Conservation (phyloP, 2,329 filamentous ascomycete species). For the Diaporthe ampelina region DNA sequence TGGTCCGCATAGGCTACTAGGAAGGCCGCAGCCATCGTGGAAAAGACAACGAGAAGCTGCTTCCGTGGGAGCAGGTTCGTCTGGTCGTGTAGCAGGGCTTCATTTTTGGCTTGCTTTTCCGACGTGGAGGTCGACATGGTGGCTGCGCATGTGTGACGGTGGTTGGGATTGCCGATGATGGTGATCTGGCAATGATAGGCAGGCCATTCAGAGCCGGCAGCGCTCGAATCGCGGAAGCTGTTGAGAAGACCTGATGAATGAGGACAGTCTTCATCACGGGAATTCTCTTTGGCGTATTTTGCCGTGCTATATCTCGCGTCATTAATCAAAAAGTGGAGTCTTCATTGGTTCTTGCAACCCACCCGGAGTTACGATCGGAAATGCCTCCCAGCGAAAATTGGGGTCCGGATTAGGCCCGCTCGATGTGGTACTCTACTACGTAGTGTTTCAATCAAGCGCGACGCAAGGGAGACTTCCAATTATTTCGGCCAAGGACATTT, state of each 20-base stretch:
- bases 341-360: neutral
- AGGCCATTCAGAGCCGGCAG: neutral
- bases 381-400: neutral
- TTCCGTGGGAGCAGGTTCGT: slow-evolving; percentile 53
- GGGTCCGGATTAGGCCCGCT: neutral
- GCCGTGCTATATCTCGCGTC: too few relatives aligned
- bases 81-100: slow-evolving; percentile 43
- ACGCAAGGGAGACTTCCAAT: neutral
- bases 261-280: neutral
- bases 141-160: too few relatives aligned
- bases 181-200: neutral
- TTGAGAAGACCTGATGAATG: neutral
- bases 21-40: slow-evolving; percentile 49
- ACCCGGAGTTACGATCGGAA: slow-evolving; percentile 21
- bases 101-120: slow-evolving; percentile 25
- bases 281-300: neutral
- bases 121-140: neutral
- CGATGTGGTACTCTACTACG: neutral
- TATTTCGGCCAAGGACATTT: neutral
- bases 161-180: neutral
- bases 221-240: neutral
- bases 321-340: slow-evolving; percentile 6
- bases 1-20: slow-evolving; percentile 56
- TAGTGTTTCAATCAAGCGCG: neutral
- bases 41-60: slow-evolving; percentile 50